A percentile compares a stretch with the other conserved stretches of the same genome.
These are phyloP conservation scores for Pterocarpus macrocarpus DNA, from an alignment of 306 rosid genomes.

Conservation along the genomic window DNA sequence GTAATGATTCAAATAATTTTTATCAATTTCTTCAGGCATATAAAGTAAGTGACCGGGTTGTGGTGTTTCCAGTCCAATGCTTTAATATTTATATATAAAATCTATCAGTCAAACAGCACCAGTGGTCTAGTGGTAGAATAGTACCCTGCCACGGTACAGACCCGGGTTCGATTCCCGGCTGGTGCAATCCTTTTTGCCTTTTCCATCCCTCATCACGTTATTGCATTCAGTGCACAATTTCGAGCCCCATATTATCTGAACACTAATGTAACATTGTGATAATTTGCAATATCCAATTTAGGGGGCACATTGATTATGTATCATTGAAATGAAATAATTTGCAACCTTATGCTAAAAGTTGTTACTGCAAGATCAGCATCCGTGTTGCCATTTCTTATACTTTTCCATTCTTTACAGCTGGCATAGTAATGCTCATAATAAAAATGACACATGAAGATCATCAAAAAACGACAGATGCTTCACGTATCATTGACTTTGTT, in stretches of 20 bases:
- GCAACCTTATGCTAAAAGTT: neutral
- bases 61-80: too few relatives aligned
- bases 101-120: constrained; percentile 50
- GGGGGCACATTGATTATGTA: too few relatives aligned
- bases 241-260: too few relatives aligned
- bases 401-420: neutral
- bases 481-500: neutral
- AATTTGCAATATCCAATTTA: too few relatives aligned
- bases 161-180: constrained; percentile 93
- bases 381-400: neutral
- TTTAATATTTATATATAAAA: too few relatives aligned
- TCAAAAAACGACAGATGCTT: neutral
- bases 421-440: neutral
- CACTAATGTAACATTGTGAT: too few relatives aligned
- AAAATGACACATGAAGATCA: too few relatives aligned
- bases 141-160: constrained; percentile 84
- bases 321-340: too few relatives aligned
- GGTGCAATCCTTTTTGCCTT: constrained; percentile 50
- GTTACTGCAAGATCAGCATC: neutral
- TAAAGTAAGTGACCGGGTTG: too few relatives aligned
- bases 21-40: neutral
- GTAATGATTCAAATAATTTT: neutral
- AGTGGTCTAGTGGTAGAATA: constrained; percentile 99
- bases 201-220: neutral
- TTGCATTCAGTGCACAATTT: too few relatives aligned